Evolutionary conservation across 805 yeast genomes (phyloP), one percentile per base, ranked within the genome.

Genomic region (Ogataea wickerhamii): DNA sequence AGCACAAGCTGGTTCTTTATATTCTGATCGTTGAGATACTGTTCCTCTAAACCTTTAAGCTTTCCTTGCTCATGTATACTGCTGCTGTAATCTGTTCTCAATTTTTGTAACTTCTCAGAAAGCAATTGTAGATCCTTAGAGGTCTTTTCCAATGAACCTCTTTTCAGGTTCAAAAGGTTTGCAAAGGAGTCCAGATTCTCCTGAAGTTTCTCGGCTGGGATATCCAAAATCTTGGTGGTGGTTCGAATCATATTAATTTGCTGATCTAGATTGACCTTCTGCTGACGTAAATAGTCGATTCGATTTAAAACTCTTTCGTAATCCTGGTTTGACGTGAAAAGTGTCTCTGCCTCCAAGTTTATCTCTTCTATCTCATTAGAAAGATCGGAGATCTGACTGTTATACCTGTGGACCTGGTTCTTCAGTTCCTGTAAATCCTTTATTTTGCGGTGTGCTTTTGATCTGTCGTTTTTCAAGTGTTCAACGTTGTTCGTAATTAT

Each of bases 311-410:
- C 76, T 43, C 78, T 70, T 55, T 87, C 95, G 55, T 82, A 89
- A 41, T 83, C 82, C 55, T 87, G 96, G 53, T 87, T 86, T 1
- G 86, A 70, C 34, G 77, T 75, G 60, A 87, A 88, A 11, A 89
- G 64, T 11, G 55, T 55, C 33, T 83, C 81, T 3, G 87, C 71
- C 48, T 81, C 75, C 26, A 60, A 58, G n/a, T 81, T 80, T 2
- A 79, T 67, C 3, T 56, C 56, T 13, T 70, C 70, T 35, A 89
- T 70, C 41, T 78, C 63, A 5, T 47, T 40, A 32, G 78, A 74
- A 10, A 85, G 57, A 1, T 50, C 53, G 1, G 64, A 69, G 3
- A 82, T 77, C 37, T 82, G 75, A 5, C 51, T 55, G 18, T 69
- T 65, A 41, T 72, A 77, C 1, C 41, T 44, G 1, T 68, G 71